A percentile compares a stretch with the other conserved stretches of the same genome.
phyloP scores from a whole-genome alignment of 495 filamentous ascomycete species.

The Neurospora sp. region DNA sequence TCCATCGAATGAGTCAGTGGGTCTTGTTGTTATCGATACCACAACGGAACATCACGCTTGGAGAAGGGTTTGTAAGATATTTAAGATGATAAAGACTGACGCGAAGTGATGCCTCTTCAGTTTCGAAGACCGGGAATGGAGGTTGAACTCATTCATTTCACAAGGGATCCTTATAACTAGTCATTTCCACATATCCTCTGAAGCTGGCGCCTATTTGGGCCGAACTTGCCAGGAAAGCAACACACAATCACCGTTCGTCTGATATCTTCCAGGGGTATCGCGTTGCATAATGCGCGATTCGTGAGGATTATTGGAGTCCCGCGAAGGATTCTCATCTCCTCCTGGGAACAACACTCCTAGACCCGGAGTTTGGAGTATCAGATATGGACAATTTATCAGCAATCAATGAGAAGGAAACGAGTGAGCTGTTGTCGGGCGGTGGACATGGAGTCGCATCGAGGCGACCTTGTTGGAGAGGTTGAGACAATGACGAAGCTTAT shows the following conservation, averaged over 20 bases:
- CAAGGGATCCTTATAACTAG: neutral
- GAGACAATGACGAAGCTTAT: conserved; percentile 21
- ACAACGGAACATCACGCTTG: neutral
- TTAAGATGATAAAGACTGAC: neutral
- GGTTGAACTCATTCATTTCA: neutral
- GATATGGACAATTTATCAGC: neutral
- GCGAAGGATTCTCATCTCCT: neutral
- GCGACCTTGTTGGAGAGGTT: neutral
- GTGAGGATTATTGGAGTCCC: neutral
- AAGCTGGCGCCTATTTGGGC: neutral
- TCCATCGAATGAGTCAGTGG: neutral
- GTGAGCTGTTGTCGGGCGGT: neutral
- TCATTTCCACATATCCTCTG: neutral
- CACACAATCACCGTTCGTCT: neutral
- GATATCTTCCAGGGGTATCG: neutral
- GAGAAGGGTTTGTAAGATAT: neutral
- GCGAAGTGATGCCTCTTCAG: neutral
- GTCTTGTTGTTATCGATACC: neutral
- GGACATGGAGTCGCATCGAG: neutral
- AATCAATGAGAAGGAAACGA: neutral
- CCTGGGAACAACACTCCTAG: neutral
- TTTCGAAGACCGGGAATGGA: neutral
- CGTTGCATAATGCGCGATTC: neutral
- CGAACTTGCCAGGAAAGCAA: neutral
- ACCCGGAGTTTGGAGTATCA: neutral